Conservation (phyloP, 2,329 filamentous ascomycete species). For the Chrysoporthe puriensis region DNA sequence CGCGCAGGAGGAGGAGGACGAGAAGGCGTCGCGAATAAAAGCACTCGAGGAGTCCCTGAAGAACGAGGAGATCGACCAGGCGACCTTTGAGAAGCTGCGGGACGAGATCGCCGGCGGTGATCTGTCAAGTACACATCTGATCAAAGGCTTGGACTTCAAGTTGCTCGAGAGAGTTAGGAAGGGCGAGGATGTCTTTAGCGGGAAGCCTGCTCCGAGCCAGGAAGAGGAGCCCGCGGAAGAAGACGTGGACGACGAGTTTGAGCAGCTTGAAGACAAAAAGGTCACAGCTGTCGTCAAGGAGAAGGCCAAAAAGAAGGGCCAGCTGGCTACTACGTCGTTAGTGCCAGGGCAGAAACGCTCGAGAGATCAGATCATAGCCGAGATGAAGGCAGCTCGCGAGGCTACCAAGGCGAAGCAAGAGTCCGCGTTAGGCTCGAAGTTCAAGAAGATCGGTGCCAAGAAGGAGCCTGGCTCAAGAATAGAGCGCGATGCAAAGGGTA, state of each 20-base stretch:
- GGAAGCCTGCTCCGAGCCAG: slow-evolving; percentile 37
- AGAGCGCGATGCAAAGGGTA: slow-evolving; percentile 62
- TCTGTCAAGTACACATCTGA: slow-evolving; percentile 77
- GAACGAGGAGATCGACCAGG: slow-evolving; percentile 79
- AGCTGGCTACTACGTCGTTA: slow-evolving; percentile 57
- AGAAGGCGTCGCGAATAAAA: slow-evolving; percentile 68
- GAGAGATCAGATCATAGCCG: slow-evolving; percentile 68
- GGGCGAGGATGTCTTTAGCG: slow-evolving; percentile 69
- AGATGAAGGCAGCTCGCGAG: slow-evolving; percentile 65
- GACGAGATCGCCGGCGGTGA: slow-evolving; percentile 83
- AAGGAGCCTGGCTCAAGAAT: slow-evolving; percentile 60
- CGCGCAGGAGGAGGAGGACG: slow-evolving; percentile 55
- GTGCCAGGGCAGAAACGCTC: slow-evolving; percentile 64
- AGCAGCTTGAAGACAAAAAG: slow-evolving; percentile 58
- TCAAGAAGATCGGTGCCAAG: slow-evolving; percentile 66
- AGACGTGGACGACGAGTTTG: slow-evolving; percentile 70
- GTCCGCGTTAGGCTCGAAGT: slow-evolving; percentile 59
- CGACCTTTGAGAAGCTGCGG: slow-evolving; percentile 75
- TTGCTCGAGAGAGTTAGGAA: slow-evolving; percentile 70
- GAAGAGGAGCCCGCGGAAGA: slow-evolving; percentile 50
- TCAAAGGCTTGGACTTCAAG: slow-evolving; percentile 90
- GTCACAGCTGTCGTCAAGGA: slow-evolving; percentile 58
- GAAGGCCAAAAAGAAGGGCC: slow-evolving; percentile 62
- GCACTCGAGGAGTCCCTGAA: slow-evolving; percentile 82
- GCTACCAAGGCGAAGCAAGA: slow-evolving; percentile 58